Conservation (phyloP, 2,329 filamentous ascomycete genomes). For the Calonectria pauciramosa region DNA sequence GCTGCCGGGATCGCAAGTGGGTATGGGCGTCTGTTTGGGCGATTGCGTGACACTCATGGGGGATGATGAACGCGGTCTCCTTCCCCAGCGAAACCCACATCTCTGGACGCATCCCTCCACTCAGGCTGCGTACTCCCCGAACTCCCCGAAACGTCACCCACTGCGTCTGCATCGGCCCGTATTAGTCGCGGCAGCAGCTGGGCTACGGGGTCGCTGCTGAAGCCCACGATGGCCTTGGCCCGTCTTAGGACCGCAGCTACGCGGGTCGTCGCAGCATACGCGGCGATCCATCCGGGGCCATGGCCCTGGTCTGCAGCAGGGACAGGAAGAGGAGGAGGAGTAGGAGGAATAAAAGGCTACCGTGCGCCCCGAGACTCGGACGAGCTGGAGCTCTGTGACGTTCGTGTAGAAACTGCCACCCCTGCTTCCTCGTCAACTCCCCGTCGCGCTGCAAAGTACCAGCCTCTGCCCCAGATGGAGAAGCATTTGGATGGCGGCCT, state of each 20-base stretch:
- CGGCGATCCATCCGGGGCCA: conserved; percentile 6
- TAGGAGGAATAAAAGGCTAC: conserved; percentile 21
- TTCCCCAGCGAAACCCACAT: background rate
- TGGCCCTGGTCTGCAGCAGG: conserved; percentile 2
- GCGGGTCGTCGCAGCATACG: conserved; percentile 30
- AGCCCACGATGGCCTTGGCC: background rate
- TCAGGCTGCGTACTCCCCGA: conserved; percentile 12
- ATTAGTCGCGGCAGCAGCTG: background rate
- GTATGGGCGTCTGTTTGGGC: conserved; percentile 9
- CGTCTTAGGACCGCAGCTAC: background rate
- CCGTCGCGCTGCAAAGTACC: background rate
- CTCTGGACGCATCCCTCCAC: conserved; percentile 4
- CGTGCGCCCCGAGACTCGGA: background rate
- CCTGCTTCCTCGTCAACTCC: background rate
- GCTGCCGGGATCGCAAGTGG: conserved; percentile 8
- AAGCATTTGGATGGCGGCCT: conserved; percentile 24
- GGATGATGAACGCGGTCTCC: conserved; percentile 16
- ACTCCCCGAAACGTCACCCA: conserved; percentile 20
- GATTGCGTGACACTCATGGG: conserved; percentile 24
- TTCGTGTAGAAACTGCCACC: background rate
- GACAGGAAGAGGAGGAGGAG: background rate
- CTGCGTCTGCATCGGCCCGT: conserved; percentile 2
- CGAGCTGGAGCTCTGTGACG: conserved; percentile 10
- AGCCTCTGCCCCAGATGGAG: conserved; percentile 32
- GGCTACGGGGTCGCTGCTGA: background rate